Conservation (phyloP, 2,329 filamentous ascomycete species). For the Didymellaceae sp. region DNA sequence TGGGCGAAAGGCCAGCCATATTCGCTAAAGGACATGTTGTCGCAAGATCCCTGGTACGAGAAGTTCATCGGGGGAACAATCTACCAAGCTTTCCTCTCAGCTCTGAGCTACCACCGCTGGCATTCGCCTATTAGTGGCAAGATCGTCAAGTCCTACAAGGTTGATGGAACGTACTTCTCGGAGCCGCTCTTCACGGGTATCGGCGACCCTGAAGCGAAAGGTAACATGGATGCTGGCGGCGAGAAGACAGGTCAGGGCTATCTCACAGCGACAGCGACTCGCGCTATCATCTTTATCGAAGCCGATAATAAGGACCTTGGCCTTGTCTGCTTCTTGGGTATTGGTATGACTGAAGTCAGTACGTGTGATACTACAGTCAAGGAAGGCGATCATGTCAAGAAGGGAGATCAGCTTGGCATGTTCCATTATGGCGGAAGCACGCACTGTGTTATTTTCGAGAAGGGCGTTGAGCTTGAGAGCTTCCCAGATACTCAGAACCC, state of each 20-base stretch:
- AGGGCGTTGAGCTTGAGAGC: slow-evolving; percentile 55
- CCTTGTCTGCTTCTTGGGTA: slow-evolving; percentile 71
- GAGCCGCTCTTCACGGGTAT: slow-evolving; percentile 63
- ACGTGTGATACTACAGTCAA: slow-evolving; percentile 74
- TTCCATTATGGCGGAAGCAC: slow-evolving; percentile 81
- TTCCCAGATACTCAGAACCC: slow-evolving; percentile 34
- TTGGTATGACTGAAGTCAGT: slow-evolving; percentile 80
- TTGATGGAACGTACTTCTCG: slow-evolving; percentile 72
- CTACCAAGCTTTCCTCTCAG: slow-evolving; percentile 74
- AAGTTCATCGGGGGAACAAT: slow-evolving; percentile 69
- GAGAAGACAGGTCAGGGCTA: slow-evolving; percentile 68
- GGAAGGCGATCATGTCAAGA: slow-evolving; percentile 69
- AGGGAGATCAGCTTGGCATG: slow-evolving; percentile 77
- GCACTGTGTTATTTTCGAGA: slow-evolving; percentile 71
- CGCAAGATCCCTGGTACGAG: slow-evolving; percentile 58
- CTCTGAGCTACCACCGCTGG: slow-evolving; percentile 75
- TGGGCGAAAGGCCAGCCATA: slow-evolving; percentile 75
- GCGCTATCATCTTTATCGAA: slow-evolving; percentile 73
- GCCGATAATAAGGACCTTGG: slow-evolving; percentile 72
- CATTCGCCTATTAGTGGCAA: slow-evolving; percentile 71
- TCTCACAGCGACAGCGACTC: slow-evolving; percentile 69
- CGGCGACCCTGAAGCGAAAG: slow-evolving; percentile 49
- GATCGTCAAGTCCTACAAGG: slow-evolving; percentile 63
- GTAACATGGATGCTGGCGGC: slow-evolving; percentile 44
- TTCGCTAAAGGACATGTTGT: slow-evolving; percentile 69